A percentile compares a stretch with the other conserved stretches of the same genome.
Conservation (phyloP, 495 filamentous ascomycete genomes). For the Penicillium flavigenum region DNA sequence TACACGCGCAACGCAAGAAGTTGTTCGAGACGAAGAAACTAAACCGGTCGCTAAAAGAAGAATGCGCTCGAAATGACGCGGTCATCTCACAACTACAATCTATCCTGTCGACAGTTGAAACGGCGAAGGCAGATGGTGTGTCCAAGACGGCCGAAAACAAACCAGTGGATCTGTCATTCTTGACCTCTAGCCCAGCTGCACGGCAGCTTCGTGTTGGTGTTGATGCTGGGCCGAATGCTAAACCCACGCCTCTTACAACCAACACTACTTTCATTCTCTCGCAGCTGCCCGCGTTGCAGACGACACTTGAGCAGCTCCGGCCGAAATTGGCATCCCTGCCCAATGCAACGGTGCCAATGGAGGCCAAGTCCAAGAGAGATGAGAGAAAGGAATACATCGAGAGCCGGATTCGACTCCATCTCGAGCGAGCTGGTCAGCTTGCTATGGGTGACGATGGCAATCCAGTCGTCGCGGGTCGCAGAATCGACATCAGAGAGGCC, state of each 20-base stretch:
- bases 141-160: slow-evolving; percentile 15
- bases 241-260: slow-evolving; percentile 59
- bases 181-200: slow-evolving; percentile 50
- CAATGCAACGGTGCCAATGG: slow-evolving; percentile 30
- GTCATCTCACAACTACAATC: slow-evolving; percentile 64
- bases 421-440: slow-evolving; percentile 47
- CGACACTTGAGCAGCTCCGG: slow-evolving; percentile 61
- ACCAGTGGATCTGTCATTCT: slow-evolving; percentile 51
- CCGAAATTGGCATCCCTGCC: slow-evolving; percentile 57
- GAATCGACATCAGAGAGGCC: slow-evolving; percentile 45
- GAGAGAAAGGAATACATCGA: slow-evolving; percentile 76
- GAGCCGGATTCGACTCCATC: slow-evolving; percentile 53
- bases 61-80: slow-evolving; percentile 71
- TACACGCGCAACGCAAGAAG: slow-evolving; percentile 70
- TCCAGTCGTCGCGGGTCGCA: slow-evolving; percentile 41
- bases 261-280: slow-evolving; percentile 76
- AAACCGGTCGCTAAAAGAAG: slow-evolving; percentile 68
- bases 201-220: slow-evolving; percentile 46
- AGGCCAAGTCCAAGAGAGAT: slow-evolving; percentile 44
- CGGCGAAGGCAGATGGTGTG: slow-evolving; percentile 27
- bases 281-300: slow-evolving; percentile 75
- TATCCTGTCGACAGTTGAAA: slow-evolving; percentile 46
- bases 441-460: slow-evolving; percentile 40
- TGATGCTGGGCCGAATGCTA: slow-evolving; percentile 34
- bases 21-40: slow-evolving; percentile 80